Evolutionary conservation across 2,329 filamentous ascomycete species (phyloP).

Genomic region (Gnomoniopsis sp.): DNA sequence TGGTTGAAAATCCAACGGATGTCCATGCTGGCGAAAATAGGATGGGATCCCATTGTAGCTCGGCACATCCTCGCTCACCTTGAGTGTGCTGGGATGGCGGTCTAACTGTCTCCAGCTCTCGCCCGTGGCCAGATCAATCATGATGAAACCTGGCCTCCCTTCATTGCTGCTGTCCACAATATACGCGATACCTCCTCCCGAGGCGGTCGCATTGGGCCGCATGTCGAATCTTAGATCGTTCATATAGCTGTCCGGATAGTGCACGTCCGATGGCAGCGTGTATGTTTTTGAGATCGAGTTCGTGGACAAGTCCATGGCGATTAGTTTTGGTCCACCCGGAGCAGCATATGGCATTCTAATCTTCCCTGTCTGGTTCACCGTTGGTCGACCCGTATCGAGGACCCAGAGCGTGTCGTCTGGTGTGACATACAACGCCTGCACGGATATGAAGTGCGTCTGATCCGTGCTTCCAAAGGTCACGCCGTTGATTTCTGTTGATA

Average conservation of each 20-base stretch:
- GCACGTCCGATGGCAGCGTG: slow-evolving; percentile 38
- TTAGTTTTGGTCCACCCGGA: slow-evolving; percentile 41
- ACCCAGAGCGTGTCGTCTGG: slow-evolving; percentile 42
- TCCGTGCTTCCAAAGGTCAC: slow-evolving; percentile 42
- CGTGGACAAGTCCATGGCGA: slow-evolving; percentile 38
- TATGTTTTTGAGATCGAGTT: slow-evolving; percentile 34
- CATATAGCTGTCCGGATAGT: slow-evolving; percentile 43
- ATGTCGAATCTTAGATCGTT: slow-evolving; percentile 45
- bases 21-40: neutral
- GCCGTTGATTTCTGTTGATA: slow-evolving; percentile 37
- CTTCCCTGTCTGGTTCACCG: slow-evolving; percentile 33
- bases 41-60: neutral
- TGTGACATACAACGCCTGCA: slow-evolving; percentile 43
- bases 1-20: neutral
- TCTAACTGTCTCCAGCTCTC: slow-evolving; percentile 36
- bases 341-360: slow-evolving; percentile 40
- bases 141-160: slow-evolving; percentile 42
- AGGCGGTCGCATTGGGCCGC: slow-evolving; percentile 33
- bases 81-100: neutral
- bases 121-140: slow-evolving; percentile 39
- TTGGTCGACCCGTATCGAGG: slow-evolving; percentile 41
- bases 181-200: slow-evolving; percentile 39
- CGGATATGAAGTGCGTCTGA: slow-evolving; percentile 35
- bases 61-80: neutral
- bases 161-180: slow-evolving; percentile 43